Evolutionary conservation across 768 basidiomycete genomes (phyloP), one percentile per base, ranked within the genome.

Genomic region (Mycena amicta): DNA sequence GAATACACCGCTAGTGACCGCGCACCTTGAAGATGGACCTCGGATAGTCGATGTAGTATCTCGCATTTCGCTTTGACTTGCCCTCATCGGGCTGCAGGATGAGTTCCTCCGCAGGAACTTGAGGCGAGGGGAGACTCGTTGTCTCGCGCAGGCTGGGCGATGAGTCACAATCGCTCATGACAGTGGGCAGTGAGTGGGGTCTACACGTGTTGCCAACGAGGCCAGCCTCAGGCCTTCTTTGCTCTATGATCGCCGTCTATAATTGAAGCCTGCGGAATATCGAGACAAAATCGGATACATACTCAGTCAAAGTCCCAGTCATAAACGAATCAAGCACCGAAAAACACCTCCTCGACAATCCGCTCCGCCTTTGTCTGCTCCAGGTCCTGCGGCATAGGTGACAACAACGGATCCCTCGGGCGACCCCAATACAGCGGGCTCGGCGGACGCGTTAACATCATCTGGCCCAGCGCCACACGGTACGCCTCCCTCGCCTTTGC

Each of bases 11-110:
- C 33, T 37, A 37, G 33, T 8, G 33, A 8, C 8, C 11, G 25
- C 62, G 53, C 50, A 66, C 69, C 50, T 60, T 41, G 51, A 70
- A 68, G 13, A 65, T 61, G 6, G 61, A 52, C 59, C 67, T 56
- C 11, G 51, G 52, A 26, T 66, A 66, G 13, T 68, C 50, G 40
- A 67, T 43, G 37, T 66, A 70, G 46, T 68, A 70, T 40, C 56
- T 63, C 4, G 30, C 41, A 20, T 59, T 41, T 22, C 22, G 52
- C 33, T 8, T 37, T 18, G 18, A 18, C 33, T 37, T 37, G 33
- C n/a, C n/a, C n/a, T n/a, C n/a, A n/a, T n/a, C n/a, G n/a, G n/a
- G n/a, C n/a, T n/a, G n/a, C n/a, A n/a, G n/a, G n/a, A n/a, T n/a
- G n/a, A n/a, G n/a, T n/a, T n/a, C n/a, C n/a, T n/a, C n/a, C n/a